Base-by-base conservation (phyloP, 495 filamentous ascomycete species). In the Neurospora sp. region DNA sequence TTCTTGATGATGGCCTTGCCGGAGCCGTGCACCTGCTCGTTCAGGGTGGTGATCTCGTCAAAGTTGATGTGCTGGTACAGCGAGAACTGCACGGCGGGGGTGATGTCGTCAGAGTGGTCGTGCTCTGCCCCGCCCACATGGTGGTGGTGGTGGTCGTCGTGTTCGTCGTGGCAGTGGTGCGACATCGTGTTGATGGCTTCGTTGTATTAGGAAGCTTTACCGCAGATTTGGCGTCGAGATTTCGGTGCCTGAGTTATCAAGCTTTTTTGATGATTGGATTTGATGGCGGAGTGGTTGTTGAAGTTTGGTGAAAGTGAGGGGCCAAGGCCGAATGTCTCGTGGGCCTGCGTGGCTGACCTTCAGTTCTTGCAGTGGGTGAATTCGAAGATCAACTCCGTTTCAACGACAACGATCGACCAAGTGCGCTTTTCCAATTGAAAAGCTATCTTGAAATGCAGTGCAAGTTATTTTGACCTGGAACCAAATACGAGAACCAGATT, bases 41-140 rank as follows among this genome's bases (percentile, higher is more conserved):
- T 99, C 71, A 97, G 80, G 0, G 95, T 94, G n/a, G 79, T 87
- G 76, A 98, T 91, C 14, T 88, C 87, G 82, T 93, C 91, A 80
- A 98, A 98, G 72, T 94, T 87, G 77, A 99, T 95, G 79, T 97
- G 91, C 66, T 92, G 88, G 82, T 97, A 98, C 14, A 99, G 87
- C 40, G 93, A 90, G 73, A 89, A 91, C 82, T 98, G 94, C 40
- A 96, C 83, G 4, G 94, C 94, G 1, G 95, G 94, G 6, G 92
- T 92, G 77, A 96, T 88, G 81, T 99, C 96, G 82, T 98, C 94
- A 27, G 91, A 89, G 80, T 96, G 93, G 79, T 94, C 92, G 79
- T 97, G 92, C 5, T 79, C 82, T 59, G 77, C 76, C 31, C 76
- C 72, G 71, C 81, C 74, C 62, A 78, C 70, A n/a, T 31, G 74